Base-by-base conservation (phyloP, 306 rosid species). In the Glycyrrhiza uralensis region DNA sequence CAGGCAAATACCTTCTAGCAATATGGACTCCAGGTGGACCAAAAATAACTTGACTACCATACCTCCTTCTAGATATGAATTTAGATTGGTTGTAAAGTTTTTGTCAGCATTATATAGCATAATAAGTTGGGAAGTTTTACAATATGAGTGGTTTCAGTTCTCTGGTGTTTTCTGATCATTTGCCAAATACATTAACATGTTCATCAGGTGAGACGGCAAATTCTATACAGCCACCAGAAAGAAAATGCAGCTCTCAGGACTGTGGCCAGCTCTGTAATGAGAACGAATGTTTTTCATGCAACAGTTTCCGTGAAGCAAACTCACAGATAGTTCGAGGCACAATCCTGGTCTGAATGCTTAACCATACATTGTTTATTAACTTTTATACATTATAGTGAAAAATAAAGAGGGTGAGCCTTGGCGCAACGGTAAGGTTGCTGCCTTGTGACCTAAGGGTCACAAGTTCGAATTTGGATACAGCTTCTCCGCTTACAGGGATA, bases 1-100 rank as follows among this genome's bases (percentile, higher is more conserved):
- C 99, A 17, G 86, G 93, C 83, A 81, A 74, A 46, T 95, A 95
- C 88, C 93, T 95, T 63, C 87, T 95, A 70, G 97, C 99, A 47
- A 92, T 95, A 80, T 95, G 99, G 99, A 87, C 97, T 60, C 99
- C 99, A 88, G 99, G 99, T 88, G 84, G 58, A 76, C 56, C 69
- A 75, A 73, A 28, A 52, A 47, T 24, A 30, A 36, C 19, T 32
- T 24, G 7, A 22, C 32, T 71, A 71, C 33, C 54, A 20, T 44
- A 33, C n/a, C 66, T 26, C 76, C 22, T 66, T 75, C 54, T 28
- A 46, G 51, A 41, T n/a, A n/a, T 71, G 60, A 17, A 41, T 46
- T 61, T 18, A 46, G 58, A 79, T 75, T 9, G 35, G 26, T n/a
- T n/a, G 68, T 72, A n/a, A 72, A 47, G 74, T 54, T 15, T 56